Evolutionary conservation across 139 green algal species (phyloP), one percentile per base, ranked within the genome.

Genomic region (Medakamo hakoo): DNA sequence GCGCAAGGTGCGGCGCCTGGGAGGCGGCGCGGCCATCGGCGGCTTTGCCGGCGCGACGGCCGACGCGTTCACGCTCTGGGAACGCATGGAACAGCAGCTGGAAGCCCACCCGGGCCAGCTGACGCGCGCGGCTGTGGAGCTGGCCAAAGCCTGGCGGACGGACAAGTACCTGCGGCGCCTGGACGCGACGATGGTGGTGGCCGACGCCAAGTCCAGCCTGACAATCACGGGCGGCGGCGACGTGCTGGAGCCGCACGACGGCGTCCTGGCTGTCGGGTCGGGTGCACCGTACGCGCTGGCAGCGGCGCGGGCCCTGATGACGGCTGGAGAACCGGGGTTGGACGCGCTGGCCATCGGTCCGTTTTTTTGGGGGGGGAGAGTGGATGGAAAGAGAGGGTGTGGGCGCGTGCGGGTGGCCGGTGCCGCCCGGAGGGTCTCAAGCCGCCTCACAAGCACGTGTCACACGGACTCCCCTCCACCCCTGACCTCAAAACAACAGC

Each of bases 131-230:
- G 81, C 84, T 2, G 88, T 97, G 27, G 90, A 97, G 71, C 71
- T 97, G 26, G 87, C 88, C 29, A 97, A 97, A 69, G 75, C 76
- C 55, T 97, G 90, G 90, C 73, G 90, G 0, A 88, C 85, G 30
- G 90, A 97, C 80, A 95, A 96, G 69, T 94, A 82, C 24, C 69
- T 97, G 27, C 66, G 90, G 4, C 73, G 77, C 48, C 76, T 97
- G 25, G 86, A 96, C 65, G 87, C 86, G 2, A 59, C 76, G 3
- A 79, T 95, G 68, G 70, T 95, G 2, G 87, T 95, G 18, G 88
- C 88, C 4, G 88, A 95, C 68, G 66, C 63, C 24, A 66, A 80
- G 14, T 56, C 76, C 5, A 78, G 71, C 24, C 75, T 95, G 21
- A 79, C 86, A 29, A 88, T 95, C 49, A 95, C 86, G 18, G 88